Percentiles rank a stretch among this genome's conserved stretches.
phyloP scores from a whole-genome alignment of 371 early-diverging fungal genomes.

The Syncephalastrum racemosum region DNA sequence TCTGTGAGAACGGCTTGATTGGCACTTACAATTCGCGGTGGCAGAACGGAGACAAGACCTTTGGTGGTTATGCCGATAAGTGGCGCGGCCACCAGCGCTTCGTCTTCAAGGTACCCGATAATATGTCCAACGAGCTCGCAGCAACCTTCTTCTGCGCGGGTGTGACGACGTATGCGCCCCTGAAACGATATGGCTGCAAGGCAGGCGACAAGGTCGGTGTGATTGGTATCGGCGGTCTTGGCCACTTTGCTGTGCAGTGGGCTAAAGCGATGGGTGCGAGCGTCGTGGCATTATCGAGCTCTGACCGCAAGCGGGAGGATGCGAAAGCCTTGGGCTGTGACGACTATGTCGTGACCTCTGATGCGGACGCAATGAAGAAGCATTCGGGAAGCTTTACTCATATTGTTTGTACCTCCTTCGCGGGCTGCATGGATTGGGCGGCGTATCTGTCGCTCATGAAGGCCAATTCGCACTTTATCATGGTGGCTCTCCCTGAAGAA shows the following conservation, averaged over 20 bases:
- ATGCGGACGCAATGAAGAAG: conserved; percentile 13
- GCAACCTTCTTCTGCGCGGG: conserved; percentile 54
- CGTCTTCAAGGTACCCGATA: conserved; percentile 62
- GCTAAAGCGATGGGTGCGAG: conserved; percentile 61
- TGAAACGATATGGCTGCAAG: conserved; percentile 42
- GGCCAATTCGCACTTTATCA: conserved; percentile 46
- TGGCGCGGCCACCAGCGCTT: conserved; percentile 58
- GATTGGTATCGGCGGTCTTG: conserved; percentile 50
- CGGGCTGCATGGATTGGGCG: conserved; percentile 38
- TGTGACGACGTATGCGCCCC: conserved; percentile 64
- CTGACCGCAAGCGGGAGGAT: conserved; percentile 33
- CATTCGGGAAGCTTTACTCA: conserved; percentile 14
- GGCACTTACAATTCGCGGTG: conserved; percentile 43
- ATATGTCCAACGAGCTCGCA: conserved; percentile 51
- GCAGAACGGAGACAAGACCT: conserved; percentile 51
- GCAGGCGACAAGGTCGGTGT: conserved; percentile 61
- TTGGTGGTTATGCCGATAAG: conserved; percentile 68
- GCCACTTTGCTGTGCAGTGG: conserved; percentile 34
- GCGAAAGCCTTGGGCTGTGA: conserved; percentile 31
- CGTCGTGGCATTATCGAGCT: conserved; percentile 42
- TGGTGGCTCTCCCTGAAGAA: conserved; percentile 60
- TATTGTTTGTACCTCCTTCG: conserved; percentile 38
- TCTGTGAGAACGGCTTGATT: conserved; percentile 15
- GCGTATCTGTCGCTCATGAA: conserved; percentile 38
- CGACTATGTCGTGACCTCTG: conserved; percentile 27